Evolutionary conservation across 2,329 filamentous ascomycete genomes (phyloP), one percentile per base, ranked within the genome.

Genomic region (Colletotrichum lini): DNA sequence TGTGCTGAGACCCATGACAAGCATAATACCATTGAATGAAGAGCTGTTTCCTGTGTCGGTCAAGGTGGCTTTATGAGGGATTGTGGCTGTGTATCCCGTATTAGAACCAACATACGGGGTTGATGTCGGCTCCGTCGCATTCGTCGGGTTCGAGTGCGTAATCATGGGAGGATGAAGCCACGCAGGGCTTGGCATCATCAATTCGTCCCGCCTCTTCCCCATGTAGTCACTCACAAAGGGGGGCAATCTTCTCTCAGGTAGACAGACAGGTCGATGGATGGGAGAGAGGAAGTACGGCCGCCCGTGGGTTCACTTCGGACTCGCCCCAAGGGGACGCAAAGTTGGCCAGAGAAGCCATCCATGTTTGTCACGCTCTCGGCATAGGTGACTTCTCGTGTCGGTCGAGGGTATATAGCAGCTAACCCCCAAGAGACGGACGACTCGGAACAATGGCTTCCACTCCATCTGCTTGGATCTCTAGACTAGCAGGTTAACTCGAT

Each of bases 1-100:
- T 38, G 8, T 38, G 53, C 40, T 40, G 67, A 70, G 56, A 56
- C 49, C 8, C 63, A 70, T 54, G 67, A 70, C 67, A 56, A 60
- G 53, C 49, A 67, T 70, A 57, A 49, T 67, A 57, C n/a, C 26
- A 44, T 38, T n/a, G 54, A 67, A 67, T 67, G 57, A 62, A 70
- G 35, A 67, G 38, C 44, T 58, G 30, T 18, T 35, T 64, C 57
- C 50, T 13, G 50, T 35, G 40, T 30, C 42, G n/a, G n/a, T 42
- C 5, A 23, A 23, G 5, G 38, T 10, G 23, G 12, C 30, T 61
- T 23, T 49, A n/a, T 62, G 44, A 23, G 23, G 16, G 16, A 21
- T 12, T 18, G 42, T 15, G 50, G 21, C 50, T 47, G 61, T 62
- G 47, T 21, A 21, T 13, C 13, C 13, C 13, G 35, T 38, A 38